Base-by-base conservation (phyloP, 78 protist species). In the Dictyostelium brefeldianum region DNA sequence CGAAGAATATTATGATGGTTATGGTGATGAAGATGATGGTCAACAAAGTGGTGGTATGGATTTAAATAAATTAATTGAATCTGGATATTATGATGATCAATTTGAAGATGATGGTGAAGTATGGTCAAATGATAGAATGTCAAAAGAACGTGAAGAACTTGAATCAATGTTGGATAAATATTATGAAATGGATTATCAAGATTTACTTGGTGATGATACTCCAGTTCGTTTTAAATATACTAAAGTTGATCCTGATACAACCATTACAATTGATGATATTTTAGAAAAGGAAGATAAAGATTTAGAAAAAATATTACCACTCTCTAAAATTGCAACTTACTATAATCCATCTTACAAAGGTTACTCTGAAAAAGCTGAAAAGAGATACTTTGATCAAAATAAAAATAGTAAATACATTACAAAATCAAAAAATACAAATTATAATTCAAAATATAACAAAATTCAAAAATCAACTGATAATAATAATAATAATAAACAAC, bases 181-280 rank as follows among this genome's bases (percentile, higher is more conserved):
- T 15, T 91, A 91, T 56, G 91, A 81, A 25, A 53, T 91, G 47
- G 95, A 91, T 81, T 91, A 91, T 70, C 92, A 91, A 79, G 95
- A 91, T 71, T 51, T 91, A 50, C 62, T 87, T 50, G 75, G 75
- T 31, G 93, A 87, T 87, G 93, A 87, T 78, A 87, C 84, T 5
- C 93, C 93, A 77, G 84, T 87, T 65, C 50, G 93, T 57, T 87
- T 87, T 48, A 70, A 77, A 77, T 87, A 87, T 22, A 77, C 67
- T 20, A 74, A 74, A 36, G 93, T 87, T 18, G 84, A 74, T 4
- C 51, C 83, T 0, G 79, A 87, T 64, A 53, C 69, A 27, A 50
- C 64, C 36, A 46, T 87, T 14, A 48, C 93, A 18, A 25, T 87
- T 15, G 93, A 87, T 51, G 93, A 87, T 47, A 87, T 87, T 10